A percentile compares a stretch with the other conserved stretches of the same genome.
Conservation (phyloP, 129 eudicot genomes). For the Arctium lappa region DNA sequence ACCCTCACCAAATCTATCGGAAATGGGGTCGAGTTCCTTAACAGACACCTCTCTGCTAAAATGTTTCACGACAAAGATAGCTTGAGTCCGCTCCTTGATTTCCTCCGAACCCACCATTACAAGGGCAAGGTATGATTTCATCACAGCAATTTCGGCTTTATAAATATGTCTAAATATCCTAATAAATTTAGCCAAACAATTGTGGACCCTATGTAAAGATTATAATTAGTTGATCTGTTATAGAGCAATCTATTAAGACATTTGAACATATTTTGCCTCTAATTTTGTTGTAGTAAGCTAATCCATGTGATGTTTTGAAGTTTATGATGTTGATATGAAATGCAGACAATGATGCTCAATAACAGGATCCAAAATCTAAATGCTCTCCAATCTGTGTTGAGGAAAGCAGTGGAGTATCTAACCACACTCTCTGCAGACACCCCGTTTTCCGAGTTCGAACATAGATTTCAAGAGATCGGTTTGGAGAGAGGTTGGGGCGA, state of each 20-base stretch:
- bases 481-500: slow-evolving; percentile 98
- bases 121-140: slow-evolving; percentile 67
- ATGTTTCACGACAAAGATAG: slow-evolving; percentile 96
- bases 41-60: slow-evolving; percentile 91
- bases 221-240: neutral
- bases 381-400: slow-evolving; percentile 59
- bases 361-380: slow-evolving; percentile 68
- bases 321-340: neutral
- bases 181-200: neutral
- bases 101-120: slow-evolving; percentile 69
- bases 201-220: neutral
- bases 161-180: neutral
- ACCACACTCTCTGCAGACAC: slow-evolving; percentile 62
- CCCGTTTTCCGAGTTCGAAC: slow-evolving; percentile 61
- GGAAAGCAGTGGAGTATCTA: slow-evolving; percentile 82
- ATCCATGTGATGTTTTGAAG: neutral
- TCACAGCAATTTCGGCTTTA: neutral
- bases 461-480: slow-evolving; percentile 83
- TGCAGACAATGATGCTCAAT: slow-evolving; percentile 89
- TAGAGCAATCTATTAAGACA: too few relatives aligned
- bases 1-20: slow-evolving; percentile 92
- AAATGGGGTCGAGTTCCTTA: slow-evolving; percentile 94
- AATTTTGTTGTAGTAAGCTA: too few relatives aligned
- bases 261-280: too few relatives aligned
- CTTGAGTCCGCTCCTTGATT: slow-evolving; percentile 88